A percentile compares a stretch with the other conserved stretches of the same genome.
Evolutionary conservation across 495 filamentous ascomycete genomes (phyloP).

Genomic region (Podospora sp.): DNA sequence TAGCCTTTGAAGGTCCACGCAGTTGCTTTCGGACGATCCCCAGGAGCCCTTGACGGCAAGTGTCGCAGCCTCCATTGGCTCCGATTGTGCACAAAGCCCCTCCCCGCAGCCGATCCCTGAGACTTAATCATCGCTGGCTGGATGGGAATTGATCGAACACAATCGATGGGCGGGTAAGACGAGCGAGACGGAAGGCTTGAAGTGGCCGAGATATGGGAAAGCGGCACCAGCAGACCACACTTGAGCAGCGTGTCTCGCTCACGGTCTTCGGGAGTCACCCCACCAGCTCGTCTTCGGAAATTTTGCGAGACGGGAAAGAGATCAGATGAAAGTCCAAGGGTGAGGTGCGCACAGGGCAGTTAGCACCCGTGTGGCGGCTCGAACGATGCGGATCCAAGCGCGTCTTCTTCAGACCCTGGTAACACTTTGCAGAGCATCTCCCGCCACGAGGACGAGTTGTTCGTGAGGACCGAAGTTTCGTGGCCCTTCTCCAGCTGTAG

Average conservation of each 20-base stretch:
- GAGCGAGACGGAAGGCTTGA: not conserved
- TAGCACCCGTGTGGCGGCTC: slow-evolving; percentile 5
- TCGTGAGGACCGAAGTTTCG: not conserved
- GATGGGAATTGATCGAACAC: not conserved
- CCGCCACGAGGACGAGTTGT: not conserved
- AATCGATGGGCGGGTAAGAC: not conserved
- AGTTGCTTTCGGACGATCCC: slow-evolving; percentile 6
- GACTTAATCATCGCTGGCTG: not conserved
- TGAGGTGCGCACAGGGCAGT: slow-evolving; percentile 8
- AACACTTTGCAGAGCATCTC: not conserved
- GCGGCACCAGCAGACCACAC: not conserved
- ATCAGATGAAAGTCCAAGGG: slow-evolving; percentile 27
- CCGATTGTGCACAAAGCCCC: too few relatives aligned
- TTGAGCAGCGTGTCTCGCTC: not conserved
- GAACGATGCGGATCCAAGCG: not conserved
- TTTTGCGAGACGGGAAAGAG: slow-evolving; percentile 23
- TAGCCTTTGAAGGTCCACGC: not conserved
- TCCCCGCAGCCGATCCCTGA: too few relatives aligned
- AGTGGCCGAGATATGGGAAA: not conserved
- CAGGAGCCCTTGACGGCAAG: slow-evolving; percentile 4
- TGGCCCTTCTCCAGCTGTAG: not conserved
- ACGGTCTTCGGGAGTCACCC: slow-evolving; percentile 1
- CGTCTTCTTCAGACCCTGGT: slow-evolving; percentile 10
- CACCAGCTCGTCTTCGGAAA: slow-evolving; percentile 23
- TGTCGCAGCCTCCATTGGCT: slow-evolving; percentile 1